Conservation (phyloP, 805 yeast genomes). For the Barnettozyma pratensis region DNA sequence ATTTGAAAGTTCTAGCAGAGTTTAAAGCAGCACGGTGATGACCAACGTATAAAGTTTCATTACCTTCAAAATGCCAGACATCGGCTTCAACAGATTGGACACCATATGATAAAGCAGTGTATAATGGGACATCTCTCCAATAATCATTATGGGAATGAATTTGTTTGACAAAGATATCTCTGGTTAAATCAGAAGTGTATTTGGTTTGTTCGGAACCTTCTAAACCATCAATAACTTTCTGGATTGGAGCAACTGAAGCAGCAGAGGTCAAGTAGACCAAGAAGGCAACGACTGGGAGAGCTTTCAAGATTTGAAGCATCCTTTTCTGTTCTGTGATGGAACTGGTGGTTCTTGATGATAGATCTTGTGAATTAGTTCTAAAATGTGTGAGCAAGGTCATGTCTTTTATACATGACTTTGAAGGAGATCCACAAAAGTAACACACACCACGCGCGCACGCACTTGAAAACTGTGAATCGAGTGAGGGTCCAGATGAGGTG, state of each 20-base stretch:
- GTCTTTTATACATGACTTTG: too few species aligned
- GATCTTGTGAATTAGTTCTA: too few species aligned
- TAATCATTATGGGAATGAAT: constrained; percentile 73
- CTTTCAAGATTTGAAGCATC: not conserved
- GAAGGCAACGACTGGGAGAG: constrained; percentile 4
- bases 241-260: constrained; percentile 15
- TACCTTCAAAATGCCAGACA: constrained; percentile 41
- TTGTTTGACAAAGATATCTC: constrained; percentile 26
- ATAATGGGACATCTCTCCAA: constrained; percentile 57
- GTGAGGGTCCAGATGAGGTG: too few species aligned
- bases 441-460: too few species aligned
- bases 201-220: constrained; percentile 12
- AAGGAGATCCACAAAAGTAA: too few species aligned
- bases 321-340: not conserved
- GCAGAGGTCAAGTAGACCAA: constrained; percentile 1
- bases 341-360: not conserved
- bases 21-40: constrained; percentile 51
- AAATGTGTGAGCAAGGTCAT: too few species aligned
- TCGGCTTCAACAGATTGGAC: constrained; percentile 63
- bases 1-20: constrained; percentile 39
- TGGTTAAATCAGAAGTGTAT: constrained; percentile 20
- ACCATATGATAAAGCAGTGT: constrained; percentile 51
- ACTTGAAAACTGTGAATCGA: too few species aligned
- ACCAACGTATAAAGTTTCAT: constrained; percentile 51
- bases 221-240: constrained; percentile 15